phyloP scores from a whole-genome alignment of 306 rosid species.

The Sechiopsis laciniata region DNA sequence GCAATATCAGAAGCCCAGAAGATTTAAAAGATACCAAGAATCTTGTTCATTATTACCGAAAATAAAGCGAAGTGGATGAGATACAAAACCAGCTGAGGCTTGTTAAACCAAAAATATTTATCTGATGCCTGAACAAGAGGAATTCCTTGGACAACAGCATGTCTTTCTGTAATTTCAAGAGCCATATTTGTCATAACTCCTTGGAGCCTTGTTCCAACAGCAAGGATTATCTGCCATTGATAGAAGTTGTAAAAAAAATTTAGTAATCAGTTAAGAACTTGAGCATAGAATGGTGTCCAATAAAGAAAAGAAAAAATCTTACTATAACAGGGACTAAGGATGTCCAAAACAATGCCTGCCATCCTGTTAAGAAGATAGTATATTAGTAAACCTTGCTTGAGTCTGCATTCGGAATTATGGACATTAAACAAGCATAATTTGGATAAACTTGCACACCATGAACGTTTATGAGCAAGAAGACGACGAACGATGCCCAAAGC shows the following conservation, averaged over 20 bases:
- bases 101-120: slow-evolving; percentile 85
- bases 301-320: slow-evolving; percentile 28
- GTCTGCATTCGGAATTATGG: not conserved
- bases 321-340: slow-evolving; percentile 70
- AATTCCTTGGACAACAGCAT: slow-evolving; percentile 94
- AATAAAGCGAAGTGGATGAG: slow-evolving; percentile 93
- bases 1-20: not conserved
- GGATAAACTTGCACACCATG: slow-evolving; percentile 37
- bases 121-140: slow-evolving; percentile 94
- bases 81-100: slow-evolving; percentile 76
- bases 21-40: slow-evolving; percentile 2
- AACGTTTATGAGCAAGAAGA: slow-evolving; percentile 70
- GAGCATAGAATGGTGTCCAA: not conserved
- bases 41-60: slow-evolving; percentile 46
- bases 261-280: slow-evolving; percentile 10
- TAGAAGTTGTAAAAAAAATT: slow-evolving; percentile 3
- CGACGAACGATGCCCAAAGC: slow-evolving; percentile 76
- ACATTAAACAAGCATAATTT: not conserved
- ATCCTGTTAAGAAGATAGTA: slow-evolving; percentile 42
- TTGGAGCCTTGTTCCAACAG: slow-evolving; percentile 86
- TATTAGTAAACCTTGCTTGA: not conserved
- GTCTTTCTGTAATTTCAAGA: slow-evolving; percentile 75
- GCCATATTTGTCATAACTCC: slow-evolving; percentile 80
- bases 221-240: slow-evolving; percentile 68
- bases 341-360: slow-evolving; percentile 82